phyloP scores from a whole-genome alignment of 2,329 filamentous ascomycete species.

The Verticillium tricorpus region DNA sequence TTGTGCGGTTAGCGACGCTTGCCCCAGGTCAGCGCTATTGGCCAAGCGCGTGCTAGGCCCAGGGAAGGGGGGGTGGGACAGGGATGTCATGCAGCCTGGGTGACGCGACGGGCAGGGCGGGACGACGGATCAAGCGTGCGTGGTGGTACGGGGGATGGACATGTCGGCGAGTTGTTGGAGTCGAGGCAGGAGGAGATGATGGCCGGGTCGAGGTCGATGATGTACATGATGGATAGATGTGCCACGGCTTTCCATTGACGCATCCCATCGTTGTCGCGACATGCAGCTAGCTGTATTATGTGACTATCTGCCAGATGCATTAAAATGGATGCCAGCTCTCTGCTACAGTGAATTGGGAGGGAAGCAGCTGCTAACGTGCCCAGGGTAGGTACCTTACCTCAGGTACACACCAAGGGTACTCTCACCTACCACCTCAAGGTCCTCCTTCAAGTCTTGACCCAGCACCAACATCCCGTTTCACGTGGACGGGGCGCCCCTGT shows the following conservation, averaged over 20 bases:
- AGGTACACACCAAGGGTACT: no score
- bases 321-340: no score
- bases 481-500: neutral
- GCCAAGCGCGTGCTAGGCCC: neutral
- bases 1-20: neutral
- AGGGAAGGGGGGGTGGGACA: neutral
- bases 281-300: no score
- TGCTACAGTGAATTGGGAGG: no score
- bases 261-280: no score
- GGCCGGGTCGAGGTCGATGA: neutral
- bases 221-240: no score
- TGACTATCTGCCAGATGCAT: no score
- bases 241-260: no score
- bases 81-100: neutral
- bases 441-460: neutral
- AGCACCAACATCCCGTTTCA: neutral
- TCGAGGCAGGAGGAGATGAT: neutral
- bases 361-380: no score
- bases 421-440: neutral
- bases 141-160: neutral
- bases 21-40: neutral
- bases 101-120: neutral
- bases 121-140: neutral
- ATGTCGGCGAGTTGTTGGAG: neutral
- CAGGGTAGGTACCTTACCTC: no score